Base-by-base conservation (phyloP, 331 rosid species). In the Malus hybrid region DNA sequence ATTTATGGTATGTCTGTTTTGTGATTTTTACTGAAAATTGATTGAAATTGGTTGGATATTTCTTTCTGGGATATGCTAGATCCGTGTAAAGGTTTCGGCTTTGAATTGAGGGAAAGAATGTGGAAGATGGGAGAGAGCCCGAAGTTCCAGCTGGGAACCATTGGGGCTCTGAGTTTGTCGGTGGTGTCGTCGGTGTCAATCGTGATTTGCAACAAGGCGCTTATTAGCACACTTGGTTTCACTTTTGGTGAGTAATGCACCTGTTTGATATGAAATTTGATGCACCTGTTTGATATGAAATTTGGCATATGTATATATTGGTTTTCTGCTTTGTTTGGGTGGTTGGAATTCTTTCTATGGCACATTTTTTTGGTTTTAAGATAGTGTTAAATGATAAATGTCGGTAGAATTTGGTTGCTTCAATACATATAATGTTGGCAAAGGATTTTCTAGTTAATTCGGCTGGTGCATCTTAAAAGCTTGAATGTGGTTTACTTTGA, bases 191-290 rank as follows among this genome's bases (percentile, higher is more conserved):
- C 91, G 3, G 91, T 87, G 2, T 87, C 91, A 7, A 87, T 87
- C 63, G 88, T 87, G 65, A 87, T 87, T 68, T 87, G 91, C 88
- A 87, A 87, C 84, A 87, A 87, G 76, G 88, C 91, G 32, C 91
- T 87, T 19, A 87, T 87, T 66, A 84, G 84, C 79, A 82, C 88
- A 48, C 87, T 87, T 64, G 88, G 87, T 69, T 87, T 87, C 80
- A 80, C 87, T 29, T 87, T 87, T 77, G 91, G 91, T 87, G 79
- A 85, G 91, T 82, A 39, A 6, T 44, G n/a, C 19, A 20, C 20
- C 28, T n/a, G 24, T 13, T 61, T 19, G 33, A 2, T n/a, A 10
- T 11, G 22, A 39, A 10, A 20, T 70, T 0, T 19, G 46, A 6
- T 44, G n/a, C 19, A 20, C 20, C 28, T n/a, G 24, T 13, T 61